Conservation (phyloP, 2,329 filamentous ascomycete genomes). For the Neopestalotiopsis clavispora region DNA sequence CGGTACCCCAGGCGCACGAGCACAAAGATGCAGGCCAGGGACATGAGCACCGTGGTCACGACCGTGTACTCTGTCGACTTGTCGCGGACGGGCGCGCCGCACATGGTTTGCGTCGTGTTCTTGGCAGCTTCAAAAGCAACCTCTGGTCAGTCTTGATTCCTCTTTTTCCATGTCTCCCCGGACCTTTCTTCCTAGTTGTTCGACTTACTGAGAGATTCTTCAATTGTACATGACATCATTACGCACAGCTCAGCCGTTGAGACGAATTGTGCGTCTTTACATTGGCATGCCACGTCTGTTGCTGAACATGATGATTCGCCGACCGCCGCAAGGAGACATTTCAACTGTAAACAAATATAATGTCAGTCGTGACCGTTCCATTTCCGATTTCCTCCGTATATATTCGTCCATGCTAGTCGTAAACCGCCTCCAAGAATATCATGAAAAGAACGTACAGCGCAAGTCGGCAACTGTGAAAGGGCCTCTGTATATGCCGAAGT, state of each 20-base stretch:
- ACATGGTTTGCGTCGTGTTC: slow-evolving; percentile 24
- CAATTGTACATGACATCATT: slow-evolving; percentile 19
- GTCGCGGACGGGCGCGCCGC: slow-evolving; percentile 22
- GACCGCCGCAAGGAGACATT: slow-evolving; percentile 19
- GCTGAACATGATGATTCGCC: slow-evolving; percentile 18
- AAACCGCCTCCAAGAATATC: neutral
- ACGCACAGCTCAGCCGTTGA: slow-evolving; percentile 19
- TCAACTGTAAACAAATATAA: neutral
- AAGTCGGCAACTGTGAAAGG: neutral
- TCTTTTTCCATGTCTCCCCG: neutral
- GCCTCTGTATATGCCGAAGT: neutral
- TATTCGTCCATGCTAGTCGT: neutral
- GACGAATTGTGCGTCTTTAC: slow-evolving; percentile 15
- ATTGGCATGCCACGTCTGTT: slow-evolving; percentile 22
- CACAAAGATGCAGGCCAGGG: slow-evolving; percentile 19
- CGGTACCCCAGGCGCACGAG: slow-evolving; percentile 22
- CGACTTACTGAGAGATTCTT: slow-evolving; percentile 20
- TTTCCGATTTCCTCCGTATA: too few species aligned
- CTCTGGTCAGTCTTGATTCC: neutral
- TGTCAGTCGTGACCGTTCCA: too few species aligned
- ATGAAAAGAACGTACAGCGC: slow-evolving; percentile 8
- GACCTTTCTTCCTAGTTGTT: neutral
- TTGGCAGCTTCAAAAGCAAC: slow-evolving; percentile 20
- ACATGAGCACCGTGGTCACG: slow-evolving; percentile 20
- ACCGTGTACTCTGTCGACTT: slow-evolving; percentile 21